Conservation (phyloP, 2,329 filamentous ascomycete genomes). For the Ploettnerulaceae sp. region DNA sequence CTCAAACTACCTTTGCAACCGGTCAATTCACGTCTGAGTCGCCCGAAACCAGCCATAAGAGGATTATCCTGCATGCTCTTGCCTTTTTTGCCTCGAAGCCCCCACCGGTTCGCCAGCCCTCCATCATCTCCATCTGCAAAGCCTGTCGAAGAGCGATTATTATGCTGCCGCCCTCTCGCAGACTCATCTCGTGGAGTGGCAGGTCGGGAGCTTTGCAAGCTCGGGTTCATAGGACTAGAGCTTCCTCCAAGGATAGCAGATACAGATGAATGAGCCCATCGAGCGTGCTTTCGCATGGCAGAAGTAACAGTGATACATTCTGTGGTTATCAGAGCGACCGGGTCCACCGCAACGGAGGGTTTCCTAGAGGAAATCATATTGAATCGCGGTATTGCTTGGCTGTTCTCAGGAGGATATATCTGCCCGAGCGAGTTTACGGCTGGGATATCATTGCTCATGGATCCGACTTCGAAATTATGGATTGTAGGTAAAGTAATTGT, state of each 20-base stretch:
- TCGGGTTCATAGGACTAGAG: slow-evolving; percentile 39
- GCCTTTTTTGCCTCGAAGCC: slow-evolving; percentile 86
- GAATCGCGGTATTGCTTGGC: slow-evolving; percentile 6
- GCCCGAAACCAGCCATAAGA: slow-evolving; percentile 89
- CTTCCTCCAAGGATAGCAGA: slow-evolving; percentile 86
- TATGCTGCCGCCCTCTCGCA: slow-evolving; percentile 22
- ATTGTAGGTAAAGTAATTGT: neutral
- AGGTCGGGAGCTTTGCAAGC: slow-evolving; percentile 44
- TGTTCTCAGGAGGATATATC: slow-evolving; percentile 19
- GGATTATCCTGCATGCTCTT: slow-evolving; percentile 98
- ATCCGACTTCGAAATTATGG: slow-evolving; percentile 9
- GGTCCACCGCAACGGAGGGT: slow-evolving; percentile 74
- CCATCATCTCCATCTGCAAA: slow-evolving; percentile 47
- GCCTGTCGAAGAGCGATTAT: slow-evolving; percentile 22
- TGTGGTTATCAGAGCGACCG: slow-evolving; percentile 88
- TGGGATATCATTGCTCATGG: slow-evolving; percentile 30
- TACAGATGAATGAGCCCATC: slow-evolving; percentile 93
- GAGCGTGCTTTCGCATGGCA: slow-evolving; percentile 94
- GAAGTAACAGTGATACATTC: slow-evolving; percentile 99
- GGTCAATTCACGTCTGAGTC: slow-evolving; percentile 81
- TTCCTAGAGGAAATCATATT: slow-evolving; percentile 25
- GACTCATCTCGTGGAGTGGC: slow-evolving; percentile 31
- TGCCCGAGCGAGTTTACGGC: slow-evolving; percentile 19
- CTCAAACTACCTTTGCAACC: slow-evolving; percentile 64
- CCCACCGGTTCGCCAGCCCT: slow-evolving; percentile 79